A percentile compares a stretch with the other conserved stretches of the same genome.
phyloP scores from a whole-genome alignment of 2,329 filamentous ascomycete genomes.

The Alternaria atra region DNA sequence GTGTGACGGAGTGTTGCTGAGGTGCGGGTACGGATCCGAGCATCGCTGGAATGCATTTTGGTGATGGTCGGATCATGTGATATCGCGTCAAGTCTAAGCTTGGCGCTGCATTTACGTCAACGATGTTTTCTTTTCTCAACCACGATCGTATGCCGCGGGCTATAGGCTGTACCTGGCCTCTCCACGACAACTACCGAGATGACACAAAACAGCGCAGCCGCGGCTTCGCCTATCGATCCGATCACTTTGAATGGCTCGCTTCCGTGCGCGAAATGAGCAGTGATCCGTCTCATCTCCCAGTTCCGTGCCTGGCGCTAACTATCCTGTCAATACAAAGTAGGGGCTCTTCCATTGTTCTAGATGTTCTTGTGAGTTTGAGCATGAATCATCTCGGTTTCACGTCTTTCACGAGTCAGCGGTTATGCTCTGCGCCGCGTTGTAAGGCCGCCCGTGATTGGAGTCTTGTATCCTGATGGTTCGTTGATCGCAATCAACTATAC shows the following conservation, averaged over 20 bases:
- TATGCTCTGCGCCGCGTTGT: neutral
- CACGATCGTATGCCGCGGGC: neutral
- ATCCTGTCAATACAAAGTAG: neutral
- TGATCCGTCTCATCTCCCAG: conserved; percentile 9
- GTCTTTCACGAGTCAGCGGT: neutral
- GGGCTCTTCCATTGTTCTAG: neutral
- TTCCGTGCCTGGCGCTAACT: conserved; percentile 12
- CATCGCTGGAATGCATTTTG: conserved; percentile 4
- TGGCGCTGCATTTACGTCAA: conserved; percentile 13
- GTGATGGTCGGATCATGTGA: conserved; percentile 17
- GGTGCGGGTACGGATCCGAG: conserved; percentile 5
- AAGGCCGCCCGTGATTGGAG: neutral
- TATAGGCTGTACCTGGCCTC: neutral
- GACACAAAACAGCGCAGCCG: neutral
- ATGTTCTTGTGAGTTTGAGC: neutral
- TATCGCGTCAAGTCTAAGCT: conserved; percentile 16
- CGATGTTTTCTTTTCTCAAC: conserved; percentile 10
- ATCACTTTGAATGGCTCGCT: neutral
- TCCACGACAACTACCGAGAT: conserved; percentile 1
- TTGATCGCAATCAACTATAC: neutral
- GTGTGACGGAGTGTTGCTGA: conserved; percentile 10
- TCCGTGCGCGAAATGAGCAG: conserved; percentile 6
- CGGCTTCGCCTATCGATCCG: conserved; percentile 7
- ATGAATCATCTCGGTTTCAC: neutral
- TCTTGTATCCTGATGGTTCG: neutral